A percentile compares a stretch with the other conserved stretches of the same genome.
phyloP scores from a whole-genome alignment of 352 stramenopile species.

The Peronospora destructor region DNA sequence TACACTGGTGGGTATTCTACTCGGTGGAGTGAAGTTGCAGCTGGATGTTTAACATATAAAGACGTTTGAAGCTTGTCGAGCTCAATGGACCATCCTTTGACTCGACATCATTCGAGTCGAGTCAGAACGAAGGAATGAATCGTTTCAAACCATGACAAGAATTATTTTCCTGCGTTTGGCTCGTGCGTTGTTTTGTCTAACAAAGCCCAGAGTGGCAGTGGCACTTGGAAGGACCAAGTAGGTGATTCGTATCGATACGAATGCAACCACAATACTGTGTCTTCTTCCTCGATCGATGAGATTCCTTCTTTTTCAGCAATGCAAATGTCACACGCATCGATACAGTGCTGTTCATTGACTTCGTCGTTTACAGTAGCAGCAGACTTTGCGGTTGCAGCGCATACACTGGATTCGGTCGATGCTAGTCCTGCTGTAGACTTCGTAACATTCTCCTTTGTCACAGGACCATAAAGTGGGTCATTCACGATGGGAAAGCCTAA shows the following conservation, averaged over 20 bases:
- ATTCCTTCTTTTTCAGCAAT: background rate
- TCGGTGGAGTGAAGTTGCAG: no score
- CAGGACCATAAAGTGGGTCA: constrained; percentile 88
- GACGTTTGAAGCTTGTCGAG: no score
- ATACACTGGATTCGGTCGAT: background rate
- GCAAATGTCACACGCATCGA: constrained; percentile 21
- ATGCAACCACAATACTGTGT: constrained; percentile 41
- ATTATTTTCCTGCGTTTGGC: no score
- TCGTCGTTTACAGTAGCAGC: constrained; percentile 1
- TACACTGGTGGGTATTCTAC: no score
- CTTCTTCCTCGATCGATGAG: constrained; percentile 1
- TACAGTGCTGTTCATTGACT: constrained; percentile 16
- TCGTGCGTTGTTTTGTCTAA: no score
- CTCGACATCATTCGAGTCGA: no score
- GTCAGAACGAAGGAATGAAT: no score
- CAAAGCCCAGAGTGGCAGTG: constrained; percentile 40
- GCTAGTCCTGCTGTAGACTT: background rate
- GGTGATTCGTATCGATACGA: constrained; percentile 41
- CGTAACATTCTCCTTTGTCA: background rate
- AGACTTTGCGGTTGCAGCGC: background rate
- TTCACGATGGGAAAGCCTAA: constrained; percentile 89
- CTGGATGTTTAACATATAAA: no score
- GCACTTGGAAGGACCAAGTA: constrained; percentile 36
- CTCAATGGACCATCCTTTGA: no score
- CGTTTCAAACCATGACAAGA: no score